phyloP scores from a whole-genome alignment of 148 eudicot genomes.

The Arbutus unedo region DNA sequence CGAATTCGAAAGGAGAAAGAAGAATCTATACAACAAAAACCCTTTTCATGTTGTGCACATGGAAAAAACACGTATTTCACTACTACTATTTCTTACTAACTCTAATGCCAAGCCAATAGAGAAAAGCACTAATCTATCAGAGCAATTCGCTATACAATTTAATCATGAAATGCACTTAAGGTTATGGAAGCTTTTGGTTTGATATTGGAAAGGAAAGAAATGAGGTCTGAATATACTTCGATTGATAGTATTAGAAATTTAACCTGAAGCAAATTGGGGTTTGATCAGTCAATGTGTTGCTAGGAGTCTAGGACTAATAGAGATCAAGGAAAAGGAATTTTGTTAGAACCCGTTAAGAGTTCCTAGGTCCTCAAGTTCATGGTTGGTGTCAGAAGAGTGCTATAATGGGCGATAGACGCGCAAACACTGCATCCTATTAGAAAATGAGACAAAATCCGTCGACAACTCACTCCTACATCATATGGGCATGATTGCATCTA shows the following conservation, averaged over 20 bases:
- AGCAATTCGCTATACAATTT: neutral
- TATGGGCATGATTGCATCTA: neutral
- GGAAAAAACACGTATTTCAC: neutral
- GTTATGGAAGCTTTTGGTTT: neutral
- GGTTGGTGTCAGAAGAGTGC: neutral
- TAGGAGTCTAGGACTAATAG: neutral
- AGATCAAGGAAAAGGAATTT: neutral
- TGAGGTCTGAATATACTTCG: neutral
- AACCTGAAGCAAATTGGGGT: neutral
- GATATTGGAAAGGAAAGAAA: neutral
- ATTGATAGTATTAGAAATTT: neutral
- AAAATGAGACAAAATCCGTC: neutral
- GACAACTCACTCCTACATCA: neutral
- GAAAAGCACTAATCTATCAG: neutral
- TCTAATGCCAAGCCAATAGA: neutral
- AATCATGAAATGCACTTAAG: neutral
- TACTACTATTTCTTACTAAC: neutral
- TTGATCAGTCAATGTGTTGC: neutral
- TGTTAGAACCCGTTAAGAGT: neutral
- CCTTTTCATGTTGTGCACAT: neutral
- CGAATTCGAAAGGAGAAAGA: no score
- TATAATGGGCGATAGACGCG: neutral
- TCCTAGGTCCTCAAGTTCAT: neutral
- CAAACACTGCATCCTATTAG: neutral
- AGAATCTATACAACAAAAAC: no score